phyloP scores from a whole-genome alignment of 306 rosid genomes.

The Casuarina glauca region DNA sequence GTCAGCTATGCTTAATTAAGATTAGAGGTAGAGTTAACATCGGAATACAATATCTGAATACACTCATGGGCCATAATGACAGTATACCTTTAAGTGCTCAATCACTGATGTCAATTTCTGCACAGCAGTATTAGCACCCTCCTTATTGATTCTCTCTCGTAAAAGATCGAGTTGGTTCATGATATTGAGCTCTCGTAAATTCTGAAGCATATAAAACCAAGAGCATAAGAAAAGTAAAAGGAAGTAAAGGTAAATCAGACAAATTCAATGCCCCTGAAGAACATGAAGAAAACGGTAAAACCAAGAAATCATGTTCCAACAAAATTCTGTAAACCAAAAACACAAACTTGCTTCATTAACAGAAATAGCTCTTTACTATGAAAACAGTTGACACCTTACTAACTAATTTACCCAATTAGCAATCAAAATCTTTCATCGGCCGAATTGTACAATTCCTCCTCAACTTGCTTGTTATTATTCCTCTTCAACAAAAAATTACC shows the following conservation, averaged over 20 bases:
- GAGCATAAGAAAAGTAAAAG: background rate
- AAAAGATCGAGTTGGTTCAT: conserved; percentile 48
- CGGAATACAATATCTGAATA: background rate
- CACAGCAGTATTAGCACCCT: conserved; percentile 48
- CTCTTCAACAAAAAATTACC: conserved; percentile 22
- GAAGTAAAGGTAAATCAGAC: conserved; percentile 18
- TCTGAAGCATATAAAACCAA: conserved; percentile 31
- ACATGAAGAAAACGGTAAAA: background rate
- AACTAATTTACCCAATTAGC: conserved; percentile 54
- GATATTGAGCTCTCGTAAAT: conserved; percentile 38
- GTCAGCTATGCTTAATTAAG: background rate
- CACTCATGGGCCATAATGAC: conserved; percentile 1
- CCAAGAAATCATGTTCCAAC: conserved; percentile 8
- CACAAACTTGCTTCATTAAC: conserved; percentile 1
- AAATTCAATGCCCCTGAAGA: background rate
- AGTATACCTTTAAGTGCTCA: conserved; percentile 59
- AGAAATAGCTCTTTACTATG: background rate
- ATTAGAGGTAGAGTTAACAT: background rate
- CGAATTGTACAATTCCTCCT: conserved; percentile 27
- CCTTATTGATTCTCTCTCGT: conserved; percentile 44
- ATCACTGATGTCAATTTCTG: conserved; percentile 48
- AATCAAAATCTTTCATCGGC: conserved; percentile 9
- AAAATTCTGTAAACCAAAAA: conserved; percentile 8
- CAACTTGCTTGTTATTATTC: conserved; percentile 16
- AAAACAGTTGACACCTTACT: conserved; percentile 29